Evolutionary conservation across 2,329 filamentous ascomycete genomes (phyloP).

Genomic region (Tympanopsis confertula): DNA sequence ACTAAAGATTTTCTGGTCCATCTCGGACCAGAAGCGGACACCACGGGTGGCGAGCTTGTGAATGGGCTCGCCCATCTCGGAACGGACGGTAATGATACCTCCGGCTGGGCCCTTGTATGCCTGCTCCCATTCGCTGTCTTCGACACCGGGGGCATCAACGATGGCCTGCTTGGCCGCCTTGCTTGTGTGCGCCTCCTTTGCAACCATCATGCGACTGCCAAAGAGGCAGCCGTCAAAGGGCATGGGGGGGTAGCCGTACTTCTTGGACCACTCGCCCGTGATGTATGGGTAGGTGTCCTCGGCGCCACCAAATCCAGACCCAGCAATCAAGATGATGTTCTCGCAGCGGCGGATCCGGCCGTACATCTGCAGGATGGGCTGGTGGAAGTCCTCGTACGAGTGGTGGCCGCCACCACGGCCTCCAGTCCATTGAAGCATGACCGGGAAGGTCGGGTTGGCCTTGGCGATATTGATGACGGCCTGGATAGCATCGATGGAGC

Average conservation of each 20-base stretch:
- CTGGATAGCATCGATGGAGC: constrained; percentile 79
- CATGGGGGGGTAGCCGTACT: constrained; percentile 82
- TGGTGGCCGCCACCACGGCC: constrained; percentile 89
- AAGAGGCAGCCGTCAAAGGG: constrained; percentile 87
- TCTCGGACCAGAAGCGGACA: constrained; percentile 94
- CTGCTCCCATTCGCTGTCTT: constrained; percentile 78
- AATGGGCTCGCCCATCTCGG: constrained; percentile 98
- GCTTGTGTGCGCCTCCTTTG: constrained; percentile 83
- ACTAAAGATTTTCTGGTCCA: constrained; percentile 97
- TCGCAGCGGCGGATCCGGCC: constrained; percentile 71
- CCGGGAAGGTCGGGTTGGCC: constrained; percentile 86
- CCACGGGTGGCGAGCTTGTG: constrained; percentile 96
- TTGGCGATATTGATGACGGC: constrained; percentile 85
- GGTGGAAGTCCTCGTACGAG: constrained; percentile 90
- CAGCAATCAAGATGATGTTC: constrained; percentile 81
- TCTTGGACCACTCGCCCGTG: constrained; percentile 77
- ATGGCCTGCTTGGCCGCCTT: constrained; percentile 82
- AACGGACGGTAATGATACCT: constrained; percentile 90
- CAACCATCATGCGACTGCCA: constrained; percentile 87
- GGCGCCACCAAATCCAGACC: constrained; percentile 81
- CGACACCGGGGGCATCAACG: constrained; percentile 70
- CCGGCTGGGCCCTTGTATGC: constrained; percentile 86
- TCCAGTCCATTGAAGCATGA: constrained; percentile 89
- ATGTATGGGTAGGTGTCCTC: constrained; percentile 89
- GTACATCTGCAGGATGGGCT: constrained; percentile 85